These are phyloP conservation scores for Prunus armeniaca DNA, from an alignment of 306 rosid genomes.

Conservation along the genomic window DNA sequence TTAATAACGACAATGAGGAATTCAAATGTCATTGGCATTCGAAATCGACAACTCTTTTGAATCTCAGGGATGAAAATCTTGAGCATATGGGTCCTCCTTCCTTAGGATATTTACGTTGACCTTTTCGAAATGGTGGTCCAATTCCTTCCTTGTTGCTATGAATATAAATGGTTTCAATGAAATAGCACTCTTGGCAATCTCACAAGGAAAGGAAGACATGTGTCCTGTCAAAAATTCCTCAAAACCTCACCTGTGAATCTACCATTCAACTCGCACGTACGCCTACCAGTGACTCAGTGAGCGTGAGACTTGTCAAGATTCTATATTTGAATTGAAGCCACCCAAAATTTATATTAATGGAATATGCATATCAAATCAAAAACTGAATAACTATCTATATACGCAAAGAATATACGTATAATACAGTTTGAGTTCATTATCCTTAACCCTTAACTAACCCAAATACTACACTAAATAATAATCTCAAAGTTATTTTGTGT, in stretches of 20 bases:
- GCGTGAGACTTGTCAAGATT: too few species aligned
- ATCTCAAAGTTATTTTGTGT: neutral
- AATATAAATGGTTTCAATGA: neutral
- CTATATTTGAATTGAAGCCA: too few species aligned
- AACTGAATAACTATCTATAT: too few species aligned
- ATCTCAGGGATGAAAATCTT: neutral
- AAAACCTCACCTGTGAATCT: neutral
- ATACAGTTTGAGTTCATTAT: neutral
- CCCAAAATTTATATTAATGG: too few species aligned
- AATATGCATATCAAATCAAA: too few species aligned
- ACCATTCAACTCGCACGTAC: slow-evolving; percentile 11
- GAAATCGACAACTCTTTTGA: neutral
- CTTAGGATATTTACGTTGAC: neutral
- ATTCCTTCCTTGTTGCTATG: neutral
- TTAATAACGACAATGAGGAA: neutral
- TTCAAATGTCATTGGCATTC: neutral
- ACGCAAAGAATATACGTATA: too few species aligned
- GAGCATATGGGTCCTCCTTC: neutral
- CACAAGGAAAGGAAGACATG: neutral
- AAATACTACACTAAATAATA: neutral
- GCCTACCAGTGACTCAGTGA: too few species aligned
- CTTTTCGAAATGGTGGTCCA: neutral
- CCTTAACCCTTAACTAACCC: neutral
- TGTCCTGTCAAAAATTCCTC: neutral
- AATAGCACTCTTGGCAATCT: neutral